phyloP scores from a whole-genome alignment of 2,329 filamentous ascomycete genomes.

The Ustilaginoidea virens region DNA sequence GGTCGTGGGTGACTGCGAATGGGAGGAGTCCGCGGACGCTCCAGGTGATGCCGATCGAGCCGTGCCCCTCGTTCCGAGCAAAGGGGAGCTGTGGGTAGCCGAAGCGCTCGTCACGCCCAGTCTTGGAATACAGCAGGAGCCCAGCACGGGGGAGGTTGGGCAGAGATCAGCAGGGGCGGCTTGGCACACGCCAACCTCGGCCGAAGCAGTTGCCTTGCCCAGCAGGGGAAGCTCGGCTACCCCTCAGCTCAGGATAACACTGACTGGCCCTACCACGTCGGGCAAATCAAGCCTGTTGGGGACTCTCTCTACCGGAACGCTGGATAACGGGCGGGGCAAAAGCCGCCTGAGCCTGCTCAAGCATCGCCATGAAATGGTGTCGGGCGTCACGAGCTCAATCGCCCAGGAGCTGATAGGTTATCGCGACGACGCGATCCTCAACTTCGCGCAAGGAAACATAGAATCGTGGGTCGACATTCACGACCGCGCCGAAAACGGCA shows the following conservation, averaged over 20 bases:
- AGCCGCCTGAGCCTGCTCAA: conserved; percentile 78
- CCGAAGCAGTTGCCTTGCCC: conserved; percentile 11
- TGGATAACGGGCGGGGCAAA: conserved; percentile 87
- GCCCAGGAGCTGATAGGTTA: conserved; percentile 91
- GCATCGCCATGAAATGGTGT: conserved; percentile 83
- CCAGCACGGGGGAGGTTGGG: background rate
- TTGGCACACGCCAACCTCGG: background rate
- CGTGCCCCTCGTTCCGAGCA: conserved; percentile 10
- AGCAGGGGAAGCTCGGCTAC: conserved; percentile 36
- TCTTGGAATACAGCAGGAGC: conserved; percentile 23
- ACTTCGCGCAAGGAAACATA: conserved; percentile 75
- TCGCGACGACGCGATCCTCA: conserved; percentile 45
- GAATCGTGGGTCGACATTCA: conserved; percentile 94
- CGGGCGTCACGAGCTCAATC: conserved; percentile 85
- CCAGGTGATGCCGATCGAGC: conserved; percentile 12
- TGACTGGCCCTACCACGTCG: conserved; percentile 78
- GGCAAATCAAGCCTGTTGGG: conserved; percentile 88
- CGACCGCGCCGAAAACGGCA: conserved; percentile 53
- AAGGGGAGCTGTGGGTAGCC: conserved; percentile 63
- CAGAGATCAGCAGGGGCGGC: background rate
- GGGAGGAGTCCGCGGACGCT: conserved; percentile 32
- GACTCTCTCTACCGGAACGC: conserved; percentile 68
- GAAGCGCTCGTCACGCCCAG: conserved; percentile 79
- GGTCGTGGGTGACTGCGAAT: conserved; percentile 72
- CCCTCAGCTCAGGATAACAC: conserved; percentile 69